Base-by-base conservation (phyloP, 2,329 filamentous ascomycete genomes). In the Pseudofabraea citricarpa region DNA sequence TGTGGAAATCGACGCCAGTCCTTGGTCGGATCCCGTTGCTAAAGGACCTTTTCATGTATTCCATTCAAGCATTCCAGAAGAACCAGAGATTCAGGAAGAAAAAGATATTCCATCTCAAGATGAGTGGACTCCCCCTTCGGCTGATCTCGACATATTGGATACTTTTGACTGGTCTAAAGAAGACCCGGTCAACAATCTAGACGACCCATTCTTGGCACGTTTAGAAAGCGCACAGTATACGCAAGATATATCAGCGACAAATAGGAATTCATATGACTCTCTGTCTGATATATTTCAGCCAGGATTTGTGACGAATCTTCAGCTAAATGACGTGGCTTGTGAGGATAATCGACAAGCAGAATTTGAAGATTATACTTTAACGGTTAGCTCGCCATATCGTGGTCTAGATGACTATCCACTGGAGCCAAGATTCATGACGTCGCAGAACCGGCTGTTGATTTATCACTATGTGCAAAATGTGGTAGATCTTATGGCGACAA, bases 391-490 rank as follows among this genome's bases (percentile, higher is more conserved):
- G 18, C 35, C 35, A 37, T 37, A 23, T 37, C 35, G 35, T 20
- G 21, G 16, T 20, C 18, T 37, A 7, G 18, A 37, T 5, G 21
- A 37, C 19, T 37, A 37, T n/a, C 21, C 35, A 12, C 21, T 22
- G 12, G 35, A 37, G 21, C 35, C 35, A 6, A 37, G 35, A 23
- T 21, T 37, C 20, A 37, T 37, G 35, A 37, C 35, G 10, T 37
- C 35, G 20, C 35, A 37, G 21, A 37, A 37, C 18, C 35, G 35
- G 8, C 21, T 37, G 6, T 20, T 37, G 12, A 19, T 37, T 19
- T 22, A 37, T 22, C 35, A 37, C 23, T 37, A 37, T n/a, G 35
- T 37, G 12, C 35, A 37, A n/a, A 37, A 37, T 13, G 35, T 37
- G 15, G 35, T 37, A 13, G 35, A 37, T 37, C 13, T 37, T 2